Base-by-base conservation (phyloP, 2,329 filamentous ascomycete genomes). In the Paradendryphiella salina region DNA sequence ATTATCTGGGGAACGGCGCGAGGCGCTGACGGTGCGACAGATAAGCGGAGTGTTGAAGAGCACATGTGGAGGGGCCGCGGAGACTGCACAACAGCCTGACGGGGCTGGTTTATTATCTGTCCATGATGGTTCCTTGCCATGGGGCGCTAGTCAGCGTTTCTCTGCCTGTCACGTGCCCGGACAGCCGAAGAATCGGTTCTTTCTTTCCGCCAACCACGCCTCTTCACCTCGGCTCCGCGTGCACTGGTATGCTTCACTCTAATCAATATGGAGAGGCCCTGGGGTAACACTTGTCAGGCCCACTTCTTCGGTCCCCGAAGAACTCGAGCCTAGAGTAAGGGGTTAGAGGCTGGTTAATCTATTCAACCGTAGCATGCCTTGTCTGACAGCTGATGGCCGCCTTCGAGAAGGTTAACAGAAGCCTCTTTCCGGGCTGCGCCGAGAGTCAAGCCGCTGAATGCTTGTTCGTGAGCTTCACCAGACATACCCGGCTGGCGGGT, bases 331-430 rank as follows among this genome's bases (percentile, higher is more conserved):
- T 52, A 57, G 52, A 53, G 46, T 48, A 56, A 46, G 55, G 51
- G 49, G 47, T 36, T 56, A 51, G 46, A 57, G 31, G 34, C 46
- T 47, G 56, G 45, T 54, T 54, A 59, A 56, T 59, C 38, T 54
- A 59, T 57, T 54, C 56, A 57, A 47, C 54, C 53, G 56, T 57
- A 59, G 50, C 50, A 28, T 55, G 43, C 21, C 28, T 31, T 5
- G 35, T 23, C 17, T 20, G 21, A 23, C 46, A 49, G 40, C 31
- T 54, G 52, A 56, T 48, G 32, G 33, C 28, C 21, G 36, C 21
- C 46, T 59, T 57, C 50, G 38, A 44, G 50, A 59, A 54, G 35
- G 21, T 44, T 37, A 18, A 28, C 33, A 14, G 53, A 58, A 56
- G 28, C 34, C 36, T 42, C 21, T 42, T 14, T 20, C 34, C 20